Percentiles rank a stretch among this genome's conserved stretches.
phyloP scores from a whole-genome alignment of 1,284 basidiomycete species.

The Ustilago hordei region DNA sequence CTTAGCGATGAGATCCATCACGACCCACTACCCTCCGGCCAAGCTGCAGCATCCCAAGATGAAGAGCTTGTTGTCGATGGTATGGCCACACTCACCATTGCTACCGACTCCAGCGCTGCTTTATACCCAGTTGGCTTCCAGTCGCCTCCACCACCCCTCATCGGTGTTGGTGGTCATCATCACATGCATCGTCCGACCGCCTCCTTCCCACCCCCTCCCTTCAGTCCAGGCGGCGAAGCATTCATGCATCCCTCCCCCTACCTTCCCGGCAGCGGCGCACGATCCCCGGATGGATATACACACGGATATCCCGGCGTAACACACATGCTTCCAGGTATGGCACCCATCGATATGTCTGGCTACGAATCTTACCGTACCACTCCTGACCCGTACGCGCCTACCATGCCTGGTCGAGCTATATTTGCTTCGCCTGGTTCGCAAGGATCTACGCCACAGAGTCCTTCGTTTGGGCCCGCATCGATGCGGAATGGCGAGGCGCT shows the following conservation, averaged over 20 bases:
- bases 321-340: constrained; percentile 39
- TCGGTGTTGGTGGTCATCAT: constrained; percentile 23
- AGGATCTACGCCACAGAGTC: constrained; percentile 48
- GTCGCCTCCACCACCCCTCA: constrained; percentile 22
- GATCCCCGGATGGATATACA: constrained; percentile 44
- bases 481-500: constrained; percentile 45
- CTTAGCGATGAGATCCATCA: constrained; percentile 13
- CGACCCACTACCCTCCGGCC: constrained; percentile 10
- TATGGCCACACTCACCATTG: constrained; percentile 28
- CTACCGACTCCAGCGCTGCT: constrained; percentile 13
- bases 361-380: constrained; percentile 58
- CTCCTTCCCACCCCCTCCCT: constrained; percentile 36
- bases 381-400: constrained; percentile 57
- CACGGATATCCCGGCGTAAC: constrained; percentile 30
- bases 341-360: constrained; percentile 51
- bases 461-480: constrained; percentile 37
- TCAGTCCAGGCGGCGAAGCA: constrained; percentile 34
- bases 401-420: constrained; percentile 49
- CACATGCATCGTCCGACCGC: constrained; percentile 37
- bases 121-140: constrained; percentile 19
- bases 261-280: constrained; percentile 31
- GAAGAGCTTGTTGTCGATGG: constrained; percentile 24
- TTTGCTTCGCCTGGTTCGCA: constrained; percentile 50
- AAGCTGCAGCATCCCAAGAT: constrained; percentile 18
- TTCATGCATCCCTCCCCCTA: constrained; percentile 44